Percentiles rank a stretch among this genome's conserved stretches.
Conservation (phyloP, 495 filamentous ascomycete genomes). For the Oidiodendron maius region DNA sequence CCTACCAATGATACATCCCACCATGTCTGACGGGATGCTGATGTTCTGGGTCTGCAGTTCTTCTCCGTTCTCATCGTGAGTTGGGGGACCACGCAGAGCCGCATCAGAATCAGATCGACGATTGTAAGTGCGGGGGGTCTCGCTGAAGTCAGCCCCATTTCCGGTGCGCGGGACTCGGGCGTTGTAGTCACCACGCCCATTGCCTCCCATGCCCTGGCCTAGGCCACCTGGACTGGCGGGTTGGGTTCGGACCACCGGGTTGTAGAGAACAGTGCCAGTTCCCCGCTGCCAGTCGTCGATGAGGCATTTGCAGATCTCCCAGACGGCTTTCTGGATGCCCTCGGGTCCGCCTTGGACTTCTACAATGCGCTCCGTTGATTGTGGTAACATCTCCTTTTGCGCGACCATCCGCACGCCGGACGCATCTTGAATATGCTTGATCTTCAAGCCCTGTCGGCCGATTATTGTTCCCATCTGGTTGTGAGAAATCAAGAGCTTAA, state of each 20-base stretch:
- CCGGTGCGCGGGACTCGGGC: slow-evolving; percentile 87
- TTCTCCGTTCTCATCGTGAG: slow-evolving; percentile 90
- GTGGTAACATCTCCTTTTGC: slow-evolving; percentile 98
- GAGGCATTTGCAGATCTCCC: slow-evolving; percentile 98
- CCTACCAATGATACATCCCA: slow-evolving; percentile 97
- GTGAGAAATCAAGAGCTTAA: slow-evolving; percentile 96
- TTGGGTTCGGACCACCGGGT: slow-evolving; percentile 83
- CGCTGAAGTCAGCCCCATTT: slow-evolving; percentile 96
- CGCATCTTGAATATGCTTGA: slow-evolving; percentile 97
- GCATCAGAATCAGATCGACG: slow-evolving; percentile 80
- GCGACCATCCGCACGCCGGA: slow-evolving; percentile 98
- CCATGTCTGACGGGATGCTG: slow-evolving; percentile 98
- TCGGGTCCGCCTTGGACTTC: slow-evolving; percentile 91
- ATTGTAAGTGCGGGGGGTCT: slow-evolving; percentile 56
- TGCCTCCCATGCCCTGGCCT: slow-evolving; percentile 35
- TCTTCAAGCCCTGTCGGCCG: slow-evolving; percentile 90
- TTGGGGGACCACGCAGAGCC: slow-evolving; percentile 64
- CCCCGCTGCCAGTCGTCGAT: slow-evolving; percentile 97
- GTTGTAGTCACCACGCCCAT: slow-evolving; percentile 43
- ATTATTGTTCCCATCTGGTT: slow-evolving; percentile 99
- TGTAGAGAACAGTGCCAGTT: slow-evolving; percentile 93
- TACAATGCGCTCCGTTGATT: slow-evolving; percentile 97
- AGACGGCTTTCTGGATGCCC: slow-evolving; percentile 89
- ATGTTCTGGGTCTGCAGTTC: slow-evolving; percentile 99
- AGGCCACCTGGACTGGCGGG: slow-evolving; percentile 29